Evolutionary conservation across 208 protist species (phyloP), one percentile per base, ranked within the genome.

Genomic region (Crithidia expoeki): DNA sequence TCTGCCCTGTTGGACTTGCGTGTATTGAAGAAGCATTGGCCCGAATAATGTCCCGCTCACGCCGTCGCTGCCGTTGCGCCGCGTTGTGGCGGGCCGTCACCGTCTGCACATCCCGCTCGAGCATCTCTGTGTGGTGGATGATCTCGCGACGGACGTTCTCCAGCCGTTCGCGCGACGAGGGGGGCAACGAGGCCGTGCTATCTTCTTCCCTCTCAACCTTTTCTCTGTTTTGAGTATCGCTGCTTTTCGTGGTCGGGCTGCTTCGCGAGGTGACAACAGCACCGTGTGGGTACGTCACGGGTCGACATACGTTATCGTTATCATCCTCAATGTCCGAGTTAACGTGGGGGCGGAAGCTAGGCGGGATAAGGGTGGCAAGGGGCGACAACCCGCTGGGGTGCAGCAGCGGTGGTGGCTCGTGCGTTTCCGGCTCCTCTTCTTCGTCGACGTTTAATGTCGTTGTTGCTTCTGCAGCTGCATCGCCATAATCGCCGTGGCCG

Each of bases 61-160:
- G 70, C 34, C 70, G 49, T 1, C 70, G 70, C 55, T 69, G 60
- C 47, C 70, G 60, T 38, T 65, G 70, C 32, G 70, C 47, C 30
- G 70, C 52, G 50, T 76, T 62, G 46, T 76, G 36, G 30, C 47
- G 70, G 46, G 52, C 57, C 12, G 70, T 76, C 38, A 64, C 42
- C 30, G 40, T 46, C 55, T 76, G 70, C 55, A 76, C 70, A 4
- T 76, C 70, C 17, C 40, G 32, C 34, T 76, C 70, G 19, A 76
- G 70, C 55, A 32, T 34, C 47, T 68, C 62, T 11, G 46, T 40
- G 21, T 65, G 55, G 33, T 36, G 55, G 2, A 68, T 51, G 25
- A 76, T 64, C 33, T 76, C 70, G 33, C 46, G 60, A n/a, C 44
- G 70, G 16, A 58, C 62, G 11, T 58, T 65, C 17, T 76, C 70